phyloP scores from a whole-genome alignment of 805 yeast genomes.

The Sugiyamaella valdiviana region DNA sequence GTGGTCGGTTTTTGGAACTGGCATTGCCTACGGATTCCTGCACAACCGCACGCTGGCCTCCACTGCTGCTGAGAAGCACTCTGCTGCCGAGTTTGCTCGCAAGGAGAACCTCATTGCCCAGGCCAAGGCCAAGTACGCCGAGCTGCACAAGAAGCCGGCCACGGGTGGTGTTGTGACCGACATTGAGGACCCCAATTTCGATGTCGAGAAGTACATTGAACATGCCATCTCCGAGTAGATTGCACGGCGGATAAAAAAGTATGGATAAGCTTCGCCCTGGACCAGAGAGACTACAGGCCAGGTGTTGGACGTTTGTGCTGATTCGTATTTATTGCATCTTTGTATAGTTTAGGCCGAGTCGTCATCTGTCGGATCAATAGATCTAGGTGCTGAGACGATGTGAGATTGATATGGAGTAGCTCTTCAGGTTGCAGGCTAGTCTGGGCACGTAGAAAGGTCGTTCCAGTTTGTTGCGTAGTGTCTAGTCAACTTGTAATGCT shows the following conservation, averaged over 20 bases:
- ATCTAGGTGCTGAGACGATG: neutral
- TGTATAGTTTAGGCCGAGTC: neutral
- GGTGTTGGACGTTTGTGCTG: neutral
- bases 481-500: neutral
- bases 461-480: too few relatives aligned
- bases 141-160: conserved; percentile 40
- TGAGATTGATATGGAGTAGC: too few relatives aligned
- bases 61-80: conserved; percentile 53
- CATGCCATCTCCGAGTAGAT: conserved; percentile 18
- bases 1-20: conserved; percentile 86
- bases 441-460: too few relatives aligned
- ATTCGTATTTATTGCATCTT: neutral
- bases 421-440: too few relatives aligned
- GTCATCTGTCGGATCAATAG: neutral
- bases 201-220: conserved; percentile 47
- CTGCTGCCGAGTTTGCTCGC: conserved; percentile 51
- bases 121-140: conserved; percentile 86
- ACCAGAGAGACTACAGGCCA: neutral
- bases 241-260: neutral
- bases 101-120: conserved; percentile 72
- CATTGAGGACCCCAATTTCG: conserved; percentile 87
- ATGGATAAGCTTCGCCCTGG: neutral
- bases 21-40: conserved; percentile 80
- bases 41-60: conserved; percentile 68
- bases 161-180: conserved; percentile 41